These are phyloP conservation scores for Cryomyces minteri DNA, from an alignment of 495 filamentous ascomycete genomes.

Conservation along the genomic window DNA sequence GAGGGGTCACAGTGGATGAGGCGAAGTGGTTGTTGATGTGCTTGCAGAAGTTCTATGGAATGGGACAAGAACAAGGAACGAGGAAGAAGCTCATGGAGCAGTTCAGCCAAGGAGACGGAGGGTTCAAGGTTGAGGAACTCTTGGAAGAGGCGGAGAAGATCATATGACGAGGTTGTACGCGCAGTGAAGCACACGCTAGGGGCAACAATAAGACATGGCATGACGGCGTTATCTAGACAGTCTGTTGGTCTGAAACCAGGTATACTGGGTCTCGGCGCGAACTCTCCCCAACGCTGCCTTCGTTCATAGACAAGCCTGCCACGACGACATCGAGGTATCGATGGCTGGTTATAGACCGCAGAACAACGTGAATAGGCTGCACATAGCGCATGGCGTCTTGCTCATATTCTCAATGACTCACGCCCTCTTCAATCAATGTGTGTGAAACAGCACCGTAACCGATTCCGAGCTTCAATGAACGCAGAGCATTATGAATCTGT, in stretches of 20 bases:
- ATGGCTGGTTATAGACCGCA: no score
- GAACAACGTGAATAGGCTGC: no score
- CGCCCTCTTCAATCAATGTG: no score
- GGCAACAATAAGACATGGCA: no score
- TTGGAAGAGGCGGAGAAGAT: slow-evolving; percentile 74
- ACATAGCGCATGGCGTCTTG: no score
- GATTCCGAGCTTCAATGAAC: no score
- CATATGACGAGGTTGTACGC: neutral
- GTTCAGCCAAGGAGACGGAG: slow-evolving; percentile 57
- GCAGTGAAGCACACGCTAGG: neutral
- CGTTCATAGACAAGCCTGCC: neutral
- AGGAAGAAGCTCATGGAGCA: slow-evolving; percentile 54
- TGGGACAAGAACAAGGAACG: slow-evolving; percentile 28
- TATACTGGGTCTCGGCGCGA: neutral
- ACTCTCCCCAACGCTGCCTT: neutral
- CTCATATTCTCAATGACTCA: no score
- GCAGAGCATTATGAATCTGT: no score
- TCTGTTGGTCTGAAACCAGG: neutral
- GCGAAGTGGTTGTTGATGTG: slow-evolving; percentile 83
- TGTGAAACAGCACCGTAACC: no score
- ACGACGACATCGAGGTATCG: no score
- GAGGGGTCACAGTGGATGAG: slow-evolving; percentile 61
- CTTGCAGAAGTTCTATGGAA: slow-evolving; percentile 86
- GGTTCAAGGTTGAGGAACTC: slow-evolving; percentile 68
- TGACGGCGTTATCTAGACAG: no score